Evolutionary conservation across 148 eudicot species (phyloP).

Genomic region (Amaranthus hypochondriacus): DNA sequence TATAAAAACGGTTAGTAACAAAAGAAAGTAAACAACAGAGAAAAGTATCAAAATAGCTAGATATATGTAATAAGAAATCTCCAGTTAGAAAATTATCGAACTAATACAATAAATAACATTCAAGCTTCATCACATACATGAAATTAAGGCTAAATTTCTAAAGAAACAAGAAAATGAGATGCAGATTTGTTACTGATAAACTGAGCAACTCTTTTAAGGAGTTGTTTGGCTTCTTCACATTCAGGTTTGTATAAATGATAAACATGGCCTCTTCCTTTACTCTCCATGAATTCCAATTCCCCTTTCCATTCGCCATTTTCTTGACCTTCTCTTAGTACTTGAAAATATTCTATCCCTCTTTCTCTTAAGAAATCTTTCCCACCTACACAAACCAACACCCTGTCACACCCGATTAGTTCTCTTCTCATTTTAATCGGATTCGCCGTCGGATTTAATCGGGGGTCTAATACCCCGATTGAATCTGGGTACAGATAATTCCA

Average conservation of each 20-base stretch:
- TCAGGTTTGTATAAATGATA: constrained; percentile 34
- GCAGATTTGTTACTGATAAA: background rate
- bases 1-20: too few species aligned
- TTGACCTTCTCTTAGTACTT: constrained; percentile 28
- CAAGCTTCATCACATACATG: too few species aligned
- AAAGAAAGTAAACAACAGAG: too few species aligned
- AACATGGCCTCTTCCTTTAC: constrained; percentile 33
- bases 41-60: too few species aligned
- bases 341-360: constrained; percentile 28
- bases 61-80: too few species aligned
- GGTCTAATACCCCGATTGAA: constrained; percentile 19
- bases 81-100: too few species aligned
- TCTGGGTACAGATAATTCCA: constrained; percentile 31
- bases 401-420: constrained; percentile 6
- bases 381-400: constrained; percentile 34
- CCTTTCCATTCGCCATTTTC: constrained; percentile 28
- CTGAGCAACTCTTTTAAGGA: constrained; percentile 26
- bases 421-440: constrained; percentile 23
- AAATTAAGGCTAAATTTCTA: too few species aligned
- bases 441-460: constrained; percentile 29
- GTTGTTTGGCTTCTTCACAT: constrained; percentile 23
- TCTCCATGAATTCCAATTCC: constrained; percentile 30
- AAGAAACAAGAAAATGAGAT: too few species aligned
- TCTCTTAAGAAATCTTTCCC: constrained; percentile 31
- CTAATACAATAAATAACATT: too few species aligned